Base-by-base conservation (phyloP, 2,329 filamentous ascomycete species). In the Aspergillus sergii region DNA sequence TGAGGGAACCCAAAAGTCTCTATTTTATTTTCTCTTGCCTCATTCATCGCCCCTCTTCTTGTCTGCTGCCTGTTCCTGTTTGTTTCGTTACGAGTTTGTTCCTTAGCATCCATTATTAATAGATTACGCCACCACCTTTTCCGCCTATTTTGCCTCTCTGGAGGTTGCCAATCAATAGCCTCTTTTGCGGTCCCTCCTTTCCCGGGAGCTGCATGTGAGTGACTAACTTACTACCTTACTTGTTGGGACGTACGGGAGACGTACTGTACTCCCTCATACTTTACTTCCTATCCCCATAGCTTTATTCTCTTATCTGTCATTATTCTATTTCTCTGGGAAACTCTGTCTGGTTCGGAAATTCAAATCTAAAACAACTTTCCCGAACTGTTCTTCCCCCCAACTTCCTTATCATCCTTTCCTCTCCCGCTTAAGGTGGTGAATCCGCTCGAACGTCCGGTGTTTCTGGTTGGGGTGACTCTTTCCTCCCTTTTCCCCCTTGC, bases 81-180 rank as follows among this genome's bases (percentile, higher is more conserved):
- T 11, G 55, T 19, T 34, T 62, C 21, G 19, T 41, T 58, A 55
- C 34, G 32, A 50, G 23, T 26, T 26, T 48, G 53, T 50, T 51
- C 60, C 51, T 54, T 54, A 58, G 39, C 58, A 50, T 41, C 54
- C 58, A 64, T 64, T 69, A 68, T 66, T 70, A 67, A 67, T 69
- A 68, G 62, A 70, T 66, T 64, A 66, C 64, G 66, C 68, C 66
- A 70, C 63, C 58, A 63, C 62, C 63, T 59, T 59, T 62, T n/a
- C 28, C 8, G 19, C 59, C 41, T 60, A 59, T 62, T 55, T 58
- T 57, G 60, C 43, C 62, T 60, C 46, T 46, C 39, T n/a, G 19
- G 23, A 56, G 26, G 53, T 48, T 48, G 45, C 46, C 55, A 30
- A 26, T 58, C 54, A 30, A 28, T 59, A 56, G 59, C 61, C 51